These are phyloP conservation scores for Kuraishia hungarica DNA, from an alignment of 805 yeast species.

Conservation along the genomic window DNA sequence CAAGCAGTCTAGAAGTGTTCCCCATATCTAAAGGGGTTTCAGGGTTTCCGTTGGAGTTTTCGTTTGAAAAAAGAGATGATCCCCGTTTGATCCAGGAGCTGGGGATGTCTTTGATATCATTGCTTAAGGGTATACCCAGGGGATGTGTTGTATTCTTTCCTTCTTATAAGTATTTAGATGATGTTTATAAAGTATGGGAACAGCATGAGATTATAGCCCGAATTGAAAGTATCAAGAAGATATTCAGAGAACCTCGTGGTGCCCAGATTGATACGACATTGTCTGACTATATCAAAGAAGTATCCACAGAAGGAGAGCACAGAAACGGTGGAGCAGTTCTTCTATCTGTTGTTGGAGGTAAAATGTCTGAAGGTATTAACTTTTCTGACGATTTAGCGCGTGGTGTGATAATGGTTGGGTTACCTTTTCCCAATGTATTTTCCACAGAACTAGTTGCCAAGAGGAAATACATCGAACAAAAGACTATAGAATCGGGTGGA, in stretches of 20 bases:
- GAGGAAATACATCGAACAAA: slow-evolving; percentile 50
- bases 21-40: slow-evolving; percentile 30
- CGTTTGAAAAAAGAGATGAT: slow-evolving; percentile 54
- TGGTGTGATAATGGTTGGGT: slow-evolving; percentile 77
- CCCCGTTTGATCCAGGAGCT: slow-evolving; percentile 34
- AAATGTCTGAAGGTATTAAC: slow-evolving; percentile 88
- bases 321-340: slow-evolving; percentile 57
- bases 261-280: slow-evolving; percentile 6
- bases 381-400: slow-evolving; percentile 84
- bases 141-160: slow-evolving; percentile 84
- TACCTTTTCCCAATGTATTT: slow-evolving; percentile 81
- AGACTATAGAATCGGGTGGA: slow-evolving; percentile 39
- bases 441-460: slow-evolving; percentile 78
- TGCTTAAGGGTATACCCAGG: slow-evolving; percentile 43
- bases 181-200: slow-evolving; percentile 48
- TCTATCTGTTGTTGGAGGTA: slow-evolving; percentile 87
- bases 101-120: slow-evolving; percentile 37
- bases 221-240: slow-evolving; percentile 30
- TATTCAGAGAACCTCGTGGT: slow-evolving; percentile 49
- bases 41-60: slow-evolving; percentile 44
- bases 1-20: slow-evolving; percentile 53
- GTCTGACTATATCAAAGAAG: slow-evolving; percentile 28
- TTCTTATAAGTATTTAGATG: slow-evolving; percentile 63
- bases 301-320: slow-evolving; percentile 42
- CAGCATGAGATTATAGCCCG: slow-evolving; percentile 20